These are phyloP conservation scores for Rhizopogon rudus DNA, from an alignment of 768 basidiomycete species.

Conservation along the genomic window DNA sequence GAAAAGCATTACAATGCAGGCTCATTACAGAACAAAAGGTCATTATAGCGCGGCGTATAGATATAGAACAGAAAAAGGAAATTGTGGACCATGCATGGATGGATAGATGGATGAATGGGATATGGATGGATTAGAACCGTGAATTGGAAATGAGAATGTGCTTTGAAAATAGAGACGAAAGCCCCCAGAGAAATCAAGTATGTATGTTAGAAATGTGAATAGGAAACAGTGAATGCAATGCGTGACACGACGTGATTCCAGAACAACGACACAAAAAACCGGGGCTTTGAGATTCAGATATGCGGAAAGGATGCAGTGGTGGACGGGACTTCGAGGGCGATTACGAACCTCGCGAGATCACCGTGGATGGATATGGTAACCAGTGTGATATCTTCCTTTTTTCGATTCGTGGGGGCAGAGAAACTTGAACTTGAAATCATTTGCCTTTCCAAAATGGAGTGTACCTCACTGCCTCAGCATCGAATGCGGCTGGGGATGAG, in stretches of 20 bases:
- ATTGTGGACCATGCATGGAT: background rate
- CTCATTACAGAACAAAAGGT: background rate
- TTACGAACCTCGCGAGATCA: background rate
- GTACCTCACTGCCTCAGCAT: background rate
- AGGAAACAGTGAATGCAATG: background rate
- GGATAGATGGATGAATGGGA: background rate
- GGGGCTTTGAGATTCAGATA: background rate
- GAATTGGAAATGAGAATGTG: background rate
- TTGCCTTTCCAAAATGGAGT: background rate
- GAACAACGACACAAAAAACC: background rate
- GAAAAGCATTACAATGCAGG: background rate
- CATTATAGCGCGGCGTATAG: background rate
- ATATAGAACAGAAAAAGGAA: background rate
- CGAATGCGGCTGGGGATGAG: background rate
- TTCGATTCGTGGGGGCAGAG: background rate
- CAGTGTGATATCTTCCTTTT: background rate
- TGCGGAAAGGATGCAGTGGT: background rate
- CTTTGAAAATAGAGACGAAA: too few species aligned
- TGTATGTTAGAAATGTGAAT: background rate
- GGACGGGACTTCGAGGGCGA: background rate
- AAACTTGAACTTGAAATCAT: background rate
- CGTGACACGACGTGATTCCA: background rate
- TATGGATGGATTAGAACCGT: background rate
- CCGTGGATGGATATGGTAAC: background rate
- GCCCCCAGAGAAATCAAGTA: background rate